phyloP scores from a whole-genome alignment of 208 protist genomes.

The Borovskyia barvae region DNA sequence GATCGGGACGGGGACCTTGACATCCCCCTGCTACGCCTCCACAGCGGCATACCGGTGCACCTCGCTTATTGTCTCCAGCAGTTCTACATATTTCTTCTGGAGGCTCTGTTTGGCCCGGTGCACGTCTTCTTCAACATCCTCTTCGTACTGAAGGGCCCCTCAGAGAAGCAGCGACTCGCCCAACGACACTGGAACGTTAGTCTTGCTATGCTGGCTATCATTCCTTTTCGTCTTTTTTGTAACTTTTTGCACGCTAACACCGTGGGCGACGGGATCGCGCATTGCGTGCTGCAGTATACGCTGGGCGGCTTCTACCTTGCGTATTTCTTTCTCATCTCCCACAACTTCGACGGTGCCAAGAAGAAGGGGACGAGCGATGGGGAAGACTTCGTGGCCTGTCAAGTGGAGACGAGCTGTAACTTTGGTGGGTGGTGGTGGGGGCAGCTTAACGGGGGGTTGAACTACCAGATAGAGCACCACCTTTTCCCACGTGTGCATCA shows the following conservation, averaged over 20 bases:
- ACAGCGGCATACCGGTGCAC: slow-evolving; percentile 53
- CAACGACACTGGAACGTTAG: slow-evolving; percentile 56
- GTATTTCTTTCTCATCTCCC: slow-evolving; percentile 82
- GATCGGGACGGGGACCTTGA: slow-evolving; percentile 66
- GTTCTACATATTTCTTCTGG: slow-evolving; percentile 68
- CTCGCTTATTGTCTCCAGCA: slow-evolving; percentile 72
- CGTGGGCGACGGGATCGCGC: slow-evolving; percentile 31
- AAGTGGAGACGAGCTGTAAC: slow-evolving; percentile 74
- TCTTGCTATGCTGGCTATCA: slow-evolving; percentile 49
- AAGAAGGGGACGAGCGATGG: slow-evolving; percentile 55
- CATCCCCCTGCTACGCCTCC: slow-evolving; percentile 67
- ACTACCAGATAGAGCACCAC: slow-evolving; percentile 91
- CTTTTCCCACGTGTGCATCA: slow-evolving; percentile 85
- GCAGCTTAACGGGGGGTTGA: slow-evolving; percentile 79
- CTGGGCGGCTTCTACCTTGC: slow-evolving; percentile 79
- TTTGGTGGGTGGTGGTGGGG: slow-evolving; percentile 77
- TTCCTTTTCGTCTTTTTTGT: slow-evolving; percentile 54
- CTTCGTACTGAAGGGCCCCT: slow-evolving; percentile 54
- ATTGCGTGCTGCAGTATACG: slow-evolving; percentile 61
- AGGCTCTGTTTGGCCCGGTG: slow-evolving; percentile 68
- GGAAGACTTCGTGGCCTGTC: slow-evolving; percentile 57
- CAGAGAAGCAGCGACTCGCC: slow-evolving; percentile 53
- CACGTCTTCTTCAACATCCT: slow-evolving; percentile 64
- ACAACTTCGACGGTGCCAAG: slow-evolving; percentile 77
- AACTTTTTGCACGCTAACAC: slow-evolving; percentile 56